A percentile compares a stretch with the other conserved stretches of the same genome.
Conservation (phyloP, 1,284 basidiomycete species). For the Pseudozyma sp. region DNA sequence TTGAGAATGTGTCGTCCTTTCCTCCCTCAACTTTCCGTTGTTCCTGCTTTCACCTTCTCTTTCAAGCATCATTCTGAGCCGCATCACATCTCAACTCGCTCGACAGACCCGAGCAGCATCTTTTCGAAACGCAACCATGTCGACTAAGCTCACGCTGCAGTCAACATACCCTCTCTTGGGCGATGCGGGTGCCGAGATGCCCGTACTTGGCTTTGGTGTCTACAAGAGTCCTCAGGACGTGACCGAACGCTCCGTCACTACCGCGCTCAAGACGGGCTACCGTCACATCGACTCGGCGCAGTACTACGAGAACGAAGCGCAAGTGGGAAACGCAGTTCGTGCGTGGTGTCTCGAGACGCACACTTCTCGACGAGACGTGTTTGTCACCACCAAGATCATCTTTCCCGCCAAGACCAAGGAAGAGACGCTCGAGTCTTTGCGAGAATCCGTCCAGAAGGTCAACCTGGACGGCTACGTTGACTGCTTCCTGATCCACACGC, state of each 20-base stretch:
- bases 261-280: conserved; percentile 42
- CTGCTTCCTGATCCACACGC: conserved; percentile 52
- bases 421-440: conserved; percentile 35
- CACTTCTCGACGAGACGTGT: conserved; percentile 34
- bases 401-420: conserved; percentile 18
- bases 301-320: conserved; percentile 47
- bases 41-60: not conserved
- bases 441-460: conserved; percentile 33
- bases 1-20: too few species aligned
- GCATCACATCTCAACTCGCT: not conserved
- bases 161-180: conserved; percentile 29
- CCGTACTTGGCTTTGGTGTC: conserved; percentile 45
- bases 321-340: conserved; percentile 43
- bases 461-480: conserved; percentile 49
- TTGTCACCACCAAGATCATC: conserved; percentile 53
- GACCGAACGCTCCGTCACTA: conserved; percentile 31
- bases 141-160: conserved; percentile 34
- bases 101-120: not conserved
- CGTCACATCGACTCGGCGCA: conserved; percentile 47
- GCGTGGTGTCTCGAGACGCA: conserved; percentile 40
- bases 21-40: not conserved
- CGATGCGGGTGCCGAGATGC: conserved; percentile 38
- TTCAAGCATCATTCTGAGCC: conserved; percentile 6
- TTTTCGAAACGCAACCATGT: conserved; percentile 4
- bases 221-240: conserved; percentile 44